Percentiles rank a stretch among this genome's conserved stretches.
Conservation (phyloP, 257 asterid species). For the Solanum pinnatisectum region DNA sequence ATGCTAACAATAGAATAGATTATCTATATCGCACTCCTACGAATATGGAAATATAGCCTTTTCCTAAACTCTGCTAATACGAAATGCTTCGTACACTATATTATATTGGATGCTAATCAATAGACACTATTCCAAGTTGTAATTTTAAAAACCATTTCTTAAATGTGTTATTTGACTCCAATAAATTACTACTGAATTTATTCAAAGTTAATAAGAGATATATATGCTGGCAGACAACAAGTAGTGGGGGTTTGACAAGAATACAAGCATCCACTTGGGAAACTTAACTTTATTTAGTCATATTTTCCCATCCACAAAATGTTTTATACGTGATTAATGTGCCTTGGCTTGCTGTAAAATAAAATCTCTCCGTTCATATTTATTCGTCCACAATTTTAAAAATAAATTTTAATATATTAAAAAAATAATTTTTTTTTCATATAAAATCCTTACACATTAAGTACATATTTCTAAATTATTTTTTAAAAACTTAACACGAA, state of each 20-base stretch:
- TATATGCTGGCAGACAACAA: not conserved
- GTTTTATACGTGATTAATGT: not conserved
- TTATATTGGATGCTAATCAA: not conserved
- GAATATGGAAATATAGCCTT: rapidly evolving
- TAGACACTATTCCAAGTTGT: not conserved
- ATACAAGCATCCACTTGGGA: not conserved
- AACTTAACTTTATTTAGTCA: not conserved
- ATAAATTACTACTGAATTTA: not conserved
- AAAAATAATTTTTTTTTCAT: too few relatives aligned
- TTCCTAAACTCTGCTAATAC: not conserved
- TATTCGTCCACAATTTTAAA: too few relatives aligned
- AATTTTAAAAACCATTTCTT: not conserved
- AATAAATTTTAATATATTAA: too few relatives aligned
- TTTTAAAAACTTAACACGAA: too few relatives aligned
- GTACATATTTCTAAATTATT: too few relatives aligned
- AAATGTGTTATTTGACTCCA: not conserved
- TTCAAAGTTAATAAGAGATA: not conserved
- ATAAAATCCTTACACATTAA: too few relatives aligned
- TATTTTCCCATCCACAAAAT: not conserved
- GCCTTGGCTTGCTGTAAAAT: not conserved
- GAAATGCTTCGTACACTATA: not conserved
- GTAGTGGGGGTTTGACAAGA: not conserved
- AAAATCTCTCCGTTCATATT: not conserved
- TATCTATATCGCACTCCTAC: not conserved
- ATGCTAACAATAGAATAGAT: not conserved